A percentile compares a stretch with the other conserved stretches of the same genome.
phyloP scores from a whole-genome alignment of 2,329 filamentous ascomycete genomes.

The Aspergillus sp. region DNA sequence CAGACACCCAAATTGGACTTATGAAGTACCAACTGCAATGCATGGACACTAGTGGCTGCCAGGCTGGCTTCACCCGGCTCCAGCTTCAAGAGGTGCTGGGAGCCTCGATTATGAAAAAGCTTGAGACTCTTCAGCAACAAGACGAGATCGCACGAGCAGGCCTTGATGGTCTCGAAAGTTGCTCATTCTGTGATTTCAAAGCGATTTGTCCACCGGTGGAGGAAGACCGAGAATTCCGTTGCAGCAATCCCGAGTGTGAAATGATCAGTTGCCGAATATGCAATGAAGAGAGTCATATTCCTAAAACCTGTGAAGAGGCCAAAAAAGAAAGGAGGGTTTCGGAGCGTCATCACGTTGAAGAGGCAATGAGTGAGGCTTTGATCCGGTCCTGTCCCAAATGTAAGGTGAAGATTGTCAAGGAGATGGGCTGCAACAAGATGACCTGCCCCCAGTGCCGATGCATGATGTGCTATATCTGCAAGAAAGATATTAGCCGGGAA shows the following conservation, averaged over 20 bases:
- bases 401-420: constrained; percentile 73
- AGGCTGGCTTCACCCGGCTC: constrained; percentile 52
- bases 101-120: constrained; percentile 52
- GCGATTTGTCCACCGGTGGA: constrained; percentile 66
- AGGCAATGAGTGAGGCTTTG: constrained; percentile 76
- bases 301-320: constrained; percentile 65
- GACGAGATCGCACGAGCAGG: constrained; percentile 64
- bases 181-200: constrained; percentile 78
- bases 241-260: constrained; percentile 61
- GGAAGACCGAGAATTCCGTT: constrained; percentile 68
- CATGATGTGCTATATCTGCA: constrained; percentile 59
- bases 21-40: constrained; percentile 66
- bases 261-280: constrained; percentile 66
- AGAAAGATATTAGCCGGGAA: constrained; percentile 52
- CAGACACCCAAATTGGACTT: constrained; percentile 64
- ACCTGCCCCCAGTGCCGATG: constrained; percentile 58
- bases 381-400: constrained; percentile 66
- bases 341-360: constrained; percentile 66
- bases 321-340: constrained; percentile 56
- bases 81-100: constrained; percentile 57
- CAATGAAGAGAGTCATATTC: constrained; percentile 64
- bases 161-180: constrained; percentile 68
- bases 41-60: constrained; percentile 65
- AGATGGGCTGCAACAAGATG: constrained; percentile 80
- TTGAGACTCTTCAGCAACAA: constrained; percentile 69